Evolutionary conservation across 1,284 basidiomycete genomes (phyloP), one percentile per base, ranked within the genome.

Genomic region (Boletus semigastroideus): DNA sequence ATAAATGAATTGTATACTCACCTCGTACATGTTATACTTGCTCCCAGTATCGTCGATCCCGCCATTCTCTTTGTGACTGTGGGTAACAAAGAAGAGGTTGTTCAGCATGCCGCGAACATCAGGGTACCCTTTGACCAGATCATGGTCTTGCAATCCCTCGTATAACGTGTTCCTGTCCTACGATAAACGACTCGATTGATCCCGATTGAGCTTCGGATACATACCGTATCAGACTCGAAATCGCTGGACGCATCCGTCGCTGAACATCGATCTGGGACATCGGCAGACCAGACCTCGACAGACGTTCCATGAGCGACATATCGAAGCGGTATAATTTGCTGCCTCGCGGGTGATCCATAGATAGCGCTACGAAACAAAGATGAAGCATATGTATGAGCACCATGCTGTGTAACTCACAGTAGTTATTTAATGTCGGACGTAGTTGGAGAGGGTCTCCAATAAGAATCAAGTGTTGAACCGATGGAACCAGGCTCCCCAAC

Each of bases 401-500:
- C 12, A 46, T 16, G 36, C 5, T 14, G 10, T 5, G 19, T 9
- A 2, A 65, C 79, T 36, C 53, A 88, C 87, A 65, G 55, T 79
- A 89, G 27, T 79, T 85, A 50, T 82, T 83, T 40, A 90, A 58
- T 0, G 75, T 86, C 0, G 87, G 87, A 4, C 86, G 78, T 2
- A 90, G 73, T 66, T 90, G 87, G 3, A 79, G 71, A 1, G 87
- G 86, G 56, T 89, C 87, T 0, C 87, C 87, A 27, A 89, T 86
- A 37, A 81, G 71, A 46, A 89, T 84, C 17, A 87, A 69, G 42
- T 87, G 84, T 50, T 84, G 73, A 0, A 84, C 73, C 2, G 80
- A 82, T 0, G 79, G 80, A 4, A 86, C 83, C 2, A 88, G 73
- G 42, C 74, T 78, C 2, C 78, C 79, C 1, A 89, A 63, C 12